phyloP scores from a whole-genome alignment of 2,329 filamentous ascomycete genomes.

The Lachnellula cervina region DNA sequence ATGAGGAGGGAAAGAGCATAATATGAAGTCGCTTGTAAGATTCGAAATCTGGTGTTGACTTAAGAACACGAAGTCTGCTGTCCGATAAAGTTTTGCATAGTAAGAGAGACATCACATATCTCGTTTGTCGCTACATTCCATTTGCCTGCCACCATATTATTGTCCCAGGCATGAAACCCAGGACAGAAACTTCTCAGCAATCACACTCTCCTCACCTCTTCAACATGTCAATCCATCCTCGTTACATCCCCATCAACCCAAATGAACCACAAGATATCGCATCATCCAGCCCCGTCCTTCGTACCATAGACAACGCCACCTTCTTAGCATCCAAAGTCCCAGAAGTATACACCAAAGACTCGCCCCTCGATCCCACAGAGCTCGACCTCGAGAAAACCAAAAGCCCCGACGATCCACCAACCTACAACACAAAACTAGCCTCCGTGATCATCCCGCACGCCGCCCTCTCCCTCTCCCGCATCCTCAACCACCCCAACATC shows the following conservation, averaged over 20 bases:
- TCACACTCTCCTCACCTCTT: not conserved
- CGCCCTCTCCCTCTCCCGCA: slow-evolving; percentile 18
- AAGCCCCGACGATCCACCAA: not conserved
- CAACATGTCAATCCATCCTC: slow-evolving; percentile 11
- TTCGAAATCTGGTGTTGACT: not conserved
- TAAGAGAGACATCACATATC: not conserved
- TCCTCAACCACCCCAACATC: slow-evolving; percentile 30
- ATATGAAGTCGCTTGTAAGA: too few relatives aligned
- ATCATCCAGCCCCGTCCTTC: slow-evolving; percentile 21
- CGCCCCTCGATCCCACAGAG: not conserved
- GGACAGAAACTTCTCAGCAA: not conserved
- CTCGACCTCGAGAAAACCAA: not conserved
- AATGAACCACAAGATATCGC: slow-evolving; percentile 8
- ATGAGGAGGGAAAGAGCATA: too few relatives aligned
- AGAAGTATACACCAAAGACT: slow-evolving; percentile 3
- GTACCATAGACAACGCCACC: slow-evolving; percentile 19
- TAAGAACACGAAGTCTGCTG: not conserved
- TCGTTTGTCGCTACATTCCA: not conserved
- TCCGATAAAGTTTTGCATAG: not conserved
- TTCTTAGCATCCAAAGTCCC: slow-evolving; percentile 23
- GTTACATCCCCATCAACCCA: slow-evolving; percentile 19
- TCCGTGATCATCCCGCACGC: slow-evolving; percentile 21
- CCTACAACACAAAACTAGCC: slow-evolving; percentile 16
- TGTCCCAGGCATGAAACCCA: not conserved
- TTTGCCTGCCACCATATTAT: not conserved